Percentiles rank a stretch among this genome's conserved stretches.
Conservation (phyloP, 768 basidiomycete genomes). For the Ramaria sp. region DNA sequence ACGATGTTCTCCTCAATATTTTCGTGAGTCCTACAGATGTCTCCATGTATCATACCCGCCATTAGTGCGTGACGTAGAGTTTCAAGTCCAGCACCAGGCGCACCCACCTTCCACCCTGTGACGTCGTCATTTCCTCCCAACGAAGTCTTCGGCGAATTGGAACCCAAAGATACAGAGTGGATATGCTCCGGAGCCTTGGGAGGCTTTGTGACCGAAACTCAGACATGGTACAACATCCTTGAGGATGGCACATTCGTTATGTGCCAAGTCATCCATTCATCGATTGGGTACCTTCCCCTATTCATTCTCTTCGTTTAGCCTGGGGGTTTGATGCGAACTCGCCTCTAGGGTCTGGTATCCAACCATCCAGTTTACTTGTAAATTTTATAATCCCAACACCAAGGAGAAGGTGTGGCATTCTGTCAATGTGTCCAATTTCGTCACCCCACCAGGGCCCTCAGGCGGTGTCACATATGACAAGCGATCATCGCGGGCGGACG, state of each 20-base stretch:
- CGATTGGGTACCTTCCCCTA: slow-evolving; percentile 59
- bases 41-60: not conserved
- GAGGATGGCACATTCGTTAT: slow-evolving; percentile 71
- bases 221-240: slow-evolving; percentile 73
- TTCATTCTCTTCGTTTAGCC: slow-evolving; percentile 6
- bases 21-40: slow-evolving; percentile 44
- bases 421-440: slow-evolving; percentile 73
- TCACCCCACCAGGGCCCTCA: slow-evolving; percentile 51
- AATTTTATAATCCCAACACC: slow-evolving; percentile 70
- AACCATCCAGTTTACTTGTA: slow-evolving; percentile 89
- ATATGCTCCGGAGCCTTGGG: slow-evolving; percentile 67
- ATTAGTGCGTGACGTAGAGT: slow-evolving; percentile 1
- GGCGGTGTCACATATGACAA: slow-evolving; percentile 44
- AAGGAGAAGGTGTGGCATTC: slow-evolving; percentile 76
- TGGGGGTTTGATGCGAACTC: slow-evolving; percentile 6
- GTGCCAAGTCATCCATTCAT: slow-evolving; percentile 82
- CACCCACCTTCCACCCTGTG: slow-evolving; percentile 79
- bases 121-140: slow-evolving; percentile 42
- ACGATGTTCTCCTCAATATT: slow-evolving; percentile 72
- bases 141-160: slow-evolving; percentile 67
- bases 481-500: slow-evolving; percentile 75
- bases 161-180: slow-evolving; percentile 72
- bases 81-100: slow-evolving; percentile 18
- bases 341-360: slow-evolving; percentile 77
- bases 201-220: slow-evolving; percentile 88